Evolutionary conservation across 805 yeast species (phyloP), one percentile per base, ranked within the genome.

Genomic region (Myxozyma mucilagina): DNA sequence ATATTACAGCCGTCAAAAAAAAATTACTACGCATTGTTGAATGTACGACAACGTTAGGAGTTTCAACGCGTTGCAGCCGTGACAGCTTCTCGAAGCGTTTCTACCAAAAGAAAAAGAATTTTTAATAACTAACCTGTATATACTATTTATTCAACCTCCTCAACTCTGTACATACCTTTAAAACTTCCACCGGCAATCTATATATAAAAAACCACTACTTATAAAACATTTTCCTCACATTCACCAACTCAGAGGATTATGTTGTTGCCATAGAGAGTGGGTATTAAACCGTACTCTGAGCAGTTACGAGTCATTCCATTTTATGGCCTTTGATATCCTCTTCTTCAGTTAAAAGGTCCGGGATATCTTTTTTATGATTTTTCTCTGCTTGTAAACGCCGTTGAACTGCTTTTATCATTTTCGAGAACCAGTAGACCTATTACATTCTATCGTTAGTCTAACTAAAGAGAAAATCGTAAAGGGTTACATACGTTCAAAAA

Each of bases 381-480:
- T 59, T 62, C 16, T 48, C 38, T 14, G 66, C 57, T 11, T 52
- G 36, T 20, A 60, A 32, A 6, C 63, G 43, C 7, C 60, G 53
- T 47, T 54, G 51, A 11, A 96, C 96, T 57, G 90, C 82, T 42
- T 70, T 71, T 13, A 92, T 70, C 99, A 94, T 94, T 74, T 90
- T 92, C 55, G 78, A 74, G 76, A 94, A 92, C 99, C 99, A 94
- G 68, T 80, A 80, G 34, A 90, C 57, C 63, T 65, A 49, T 5
- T 44, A 18, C 20, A 2, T 9, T 9, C 14, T 53, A 48, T 42
- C 35, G 20, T 31, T 5, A 14, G n/a, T 10, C 32, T 42, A 9
- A 31, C 41, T 7, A 20, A 38, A 9, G 18, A 29, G n/a, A 16
- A 35, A 11, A 18, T 5, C 18, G 42, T 0, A 16, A 34, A 11